Conservation (phyloP, 169 alveolate genomes). For the Cyclospora cayetanensis region DNA sequence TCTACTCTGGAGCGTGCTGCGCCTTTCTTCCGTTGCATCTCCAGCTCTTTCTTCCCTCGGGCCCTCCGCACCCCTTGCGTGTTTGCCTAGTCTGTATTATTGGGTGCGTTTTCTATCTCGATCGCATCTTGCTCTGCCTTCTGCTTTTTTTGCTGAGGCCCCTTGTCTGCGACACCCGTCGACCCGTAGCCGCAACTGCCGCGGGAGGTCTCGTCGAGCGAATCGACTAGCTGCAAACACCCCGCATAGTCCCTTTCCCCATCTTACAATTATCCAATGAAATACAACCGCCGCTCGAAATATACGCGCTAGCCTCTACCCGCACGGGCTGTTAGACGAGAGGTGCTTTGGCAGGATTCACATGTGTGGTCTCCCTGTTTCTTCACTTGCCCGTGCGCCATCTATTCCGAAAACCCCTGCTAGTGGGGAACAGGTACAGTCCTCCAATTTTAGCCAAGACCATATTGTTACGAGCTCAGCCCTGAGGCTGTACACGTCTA, state of each 20-base stretch:
- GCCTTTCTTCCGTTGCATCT: no score
- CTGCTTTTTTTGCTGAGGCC: background rate
- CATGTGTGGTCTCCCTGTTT: background rate
- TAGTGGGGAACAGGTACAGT: no score
- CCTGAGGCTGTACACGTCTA: background rate
- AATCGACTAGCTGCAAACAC: slow-evolving; percentile 81
- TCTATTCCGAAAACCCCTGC: background rate
- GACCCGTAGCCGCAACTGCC: slow-evolving; percentile 93
- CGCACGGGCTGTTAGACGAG: background rate
- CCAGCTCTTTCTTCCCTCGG: no score
- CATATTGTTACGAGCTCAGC: no score
- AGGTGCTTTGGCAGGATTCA: background rate
- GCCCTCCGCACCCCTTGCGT: no score
- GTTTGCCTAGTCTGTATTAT: no score
- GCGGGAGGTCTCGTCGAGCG: slow-evolving; percentile 87
- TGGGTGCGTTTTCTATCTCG: no score
- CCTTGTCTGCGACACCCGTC: slow-evolving; percentile 73
- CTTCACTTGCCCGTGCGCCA: background rate
- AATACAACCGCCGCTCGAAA: background rate
- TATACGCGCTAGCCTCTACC: background rate
- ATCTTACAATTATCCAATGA: background rate
- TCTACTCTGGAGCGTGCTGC: no score
- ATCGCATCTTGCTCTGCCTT: background rate
- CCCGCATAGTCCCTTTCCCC: background rate
- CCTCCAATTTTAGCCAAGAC: no score